Conservation (phyloP, 352 stramenopile genomes). For the Phytopythium helicoides region DNA sequence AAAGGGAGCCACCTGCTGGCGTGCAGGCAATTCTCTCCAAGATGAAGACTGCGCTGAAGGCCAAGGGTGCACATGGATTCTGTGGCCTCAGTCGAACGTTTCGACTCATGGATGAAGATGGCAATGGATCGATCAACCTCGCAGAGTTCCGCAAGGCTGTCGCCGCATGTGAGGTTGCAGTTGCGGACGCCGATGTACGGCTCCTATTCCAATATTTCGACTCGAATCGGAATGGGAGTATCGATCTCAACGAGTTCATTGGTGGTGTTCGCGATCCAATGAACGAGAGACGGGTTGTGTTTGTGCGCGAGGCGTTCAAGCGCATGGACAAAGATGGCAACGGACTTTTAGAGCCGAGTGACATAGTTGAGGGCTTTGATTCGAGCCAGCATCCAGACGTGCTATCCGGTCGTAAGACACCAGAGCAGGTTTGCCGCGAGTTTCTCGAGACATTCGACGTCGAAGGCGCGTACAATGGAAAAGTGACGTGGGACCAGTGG, state of each 20-base stretch:
- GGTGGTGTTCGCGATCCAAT: conserved; percentile 74
- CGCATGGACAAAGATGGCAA: conserved; percentile 78
- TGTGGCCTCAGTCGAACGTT: conserved; percentile 76
- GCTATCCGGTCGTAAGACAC: conserved; percentile 55
- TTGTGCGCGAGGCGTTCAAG: conserved; percentile 81
- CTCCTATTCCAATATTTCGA: conserved; percentile 87
- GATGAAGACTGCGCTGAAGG: conserved; percentile 48
- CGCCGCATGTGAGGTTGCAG: conserved; percentile 44
- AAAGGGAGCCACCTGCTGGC: conserved; percentile 24
- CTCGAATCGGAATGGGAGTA: conserved; percentile 62
- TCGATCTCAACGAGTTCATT: conserved; percentile 89
- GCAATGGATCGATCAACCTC: conserved; percentile 67
- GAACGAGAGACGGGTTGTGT: conserved; percentile 53
- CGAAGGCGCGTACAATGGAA: conserved; percentile 62
- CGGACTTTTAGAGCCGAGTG: conserved; percentile 67
- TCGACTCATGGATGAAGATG: conserved; percentile 75
- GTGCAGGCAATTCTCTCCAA: conserved; percentile 57
- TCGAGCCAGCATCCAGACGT: conserved; percentile 85
- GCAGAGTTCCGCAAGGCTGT: conserved; percentile 75
- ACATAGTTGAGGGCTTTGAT: conserved; percentile 83
- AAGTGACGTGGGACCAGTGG: conserved; percentile 69
- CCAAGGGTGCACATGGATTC: conserved; percentile 66
- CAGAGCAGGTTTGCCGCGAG: conserved; percentile 68
- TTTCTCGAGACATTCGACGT: conserved; percentile 88
- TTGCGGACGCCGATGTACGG: conserved; percentile 52